Conservation (phyloP, 352 stramenopile species). For the Thraustochytrium striatum region DNA sequence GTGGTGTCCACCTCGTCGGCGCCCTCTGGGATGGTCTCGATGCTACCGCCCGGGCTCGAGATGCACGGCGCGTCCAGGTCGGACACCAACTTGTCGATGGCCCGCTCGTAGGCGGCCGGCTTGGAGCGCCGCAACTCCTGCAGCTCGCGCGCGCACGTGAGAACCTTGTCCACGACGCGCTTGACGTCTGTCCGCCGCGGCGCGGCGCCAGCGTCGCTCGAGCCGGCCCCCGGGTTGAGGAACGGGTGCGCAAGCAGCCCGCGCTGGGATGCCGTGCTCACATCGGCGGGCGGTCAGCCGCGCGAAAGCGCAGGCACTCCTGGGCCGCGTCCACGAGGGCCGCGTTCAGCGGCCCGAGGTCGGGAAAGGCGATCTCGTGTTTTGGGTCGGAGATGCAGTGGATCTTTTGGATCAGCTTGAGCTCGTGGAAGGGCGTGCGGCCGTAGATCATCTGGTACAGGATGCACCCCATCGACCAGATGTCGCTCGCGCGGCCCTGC, state of each 20-base stretch:
- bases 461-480: conserved; percentile 94
- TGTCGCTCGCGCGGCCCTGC: conserved; percentile 97
- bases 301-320: conserved; percentile 74
- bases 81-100: conserved; percentile 12
- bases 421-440: conserved; percentile 85
- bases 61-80: conserved; percentile 1
- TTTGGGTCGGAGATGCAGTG: conserved; percentile 86
- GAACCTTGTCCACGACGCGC: conserved; percentile 20
- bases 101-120: background rate
- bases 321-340: conserved; percentile 75
- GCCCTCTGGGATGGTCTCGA: background rate
- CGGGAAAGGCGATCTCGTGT: conserved; percentile 80
- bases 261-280: conserved; percentile 52
- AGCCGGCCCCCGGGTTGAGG: background rate
- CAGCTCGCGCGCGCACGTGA: background rate
- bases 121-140: background rate
- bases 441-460: conserved; percentile 94
- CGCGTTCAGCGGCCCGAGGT: conserved; percentile 65
- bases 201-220: background rate
- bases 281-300: conserved; percentile 71
- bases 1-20: background rate
- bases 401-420: conserved; percentile 91
- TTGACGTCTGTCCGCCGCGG: background rate
- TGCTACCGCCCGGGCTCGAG: background rate
- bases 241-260: conserved; percentile 23